Conservation (phyloP, 2,329 filamentous ascomycete species). For the Cladosporium colombiae region DNA sequence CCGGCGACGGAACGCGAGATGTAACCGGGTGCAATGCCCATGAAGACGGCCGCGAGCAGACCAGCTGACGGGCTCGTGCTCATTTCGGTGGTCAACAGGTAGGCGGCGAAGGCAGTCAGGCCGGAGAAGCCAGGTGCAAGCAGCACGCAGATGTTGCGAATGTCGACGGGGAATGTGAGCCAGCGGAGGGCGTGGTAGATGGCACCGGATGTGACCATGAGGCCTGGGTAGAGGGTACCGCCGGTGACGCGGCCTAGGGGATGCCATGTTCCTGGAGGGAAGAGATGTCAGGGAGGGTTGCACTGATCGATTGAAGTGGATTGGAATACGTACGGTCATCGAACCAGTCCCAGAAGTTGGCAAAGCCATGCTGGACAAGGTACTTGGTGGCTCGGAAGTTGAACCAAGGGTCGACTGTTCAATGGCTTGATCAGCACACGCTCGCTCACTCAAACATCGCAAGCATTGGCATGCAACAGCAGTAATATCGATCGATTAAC, state of each 20-base stretch:
- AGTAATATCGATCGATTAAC: neutral
- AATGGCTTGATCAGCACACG: conserved; percentile 23
- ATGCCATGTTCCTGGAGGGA: conserved; percentile 80
- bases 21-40: conserved; percentile 96
- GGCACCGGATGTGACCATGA: conserved; percentile 97
- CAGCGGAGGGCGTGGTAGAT: conserved; percentile 94
- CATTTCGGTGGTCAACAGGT: conserved; percentile 97
- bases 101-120: conserved; percentile 86
- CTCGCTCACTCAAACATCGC: neutral
- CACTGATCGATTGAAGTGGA: neutral
- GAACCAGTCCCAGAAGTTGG: conserved; percentile 99
- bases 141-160: conserved; percentile 97
- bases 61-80: conserved; percentile 91
- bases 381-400: conserved; percentile 99
- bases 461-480: neutral
- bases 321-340: conserved; percentile 73
- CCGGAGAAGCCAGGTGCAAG: conserved; percentile 94
- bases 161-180: conserved; percentile 90
- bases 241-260: conserved; percentile 96
- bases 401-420: conserved; percentile 95
- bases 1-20: conserved; percentile 97
- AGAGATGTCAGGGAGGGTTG: conserved; percentile 3
- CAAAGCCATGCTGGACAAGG: conserved; percentile 93
- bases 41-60: conserved; percentile 89
- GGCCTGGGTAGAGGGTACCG: conserved; percentile 95